These are phyloP conservation scores for Melanomma pulvis-pyrius DNA, from an alignment of 495 filamentous ascomycete species.

Conservation along the genomic window DNA sequence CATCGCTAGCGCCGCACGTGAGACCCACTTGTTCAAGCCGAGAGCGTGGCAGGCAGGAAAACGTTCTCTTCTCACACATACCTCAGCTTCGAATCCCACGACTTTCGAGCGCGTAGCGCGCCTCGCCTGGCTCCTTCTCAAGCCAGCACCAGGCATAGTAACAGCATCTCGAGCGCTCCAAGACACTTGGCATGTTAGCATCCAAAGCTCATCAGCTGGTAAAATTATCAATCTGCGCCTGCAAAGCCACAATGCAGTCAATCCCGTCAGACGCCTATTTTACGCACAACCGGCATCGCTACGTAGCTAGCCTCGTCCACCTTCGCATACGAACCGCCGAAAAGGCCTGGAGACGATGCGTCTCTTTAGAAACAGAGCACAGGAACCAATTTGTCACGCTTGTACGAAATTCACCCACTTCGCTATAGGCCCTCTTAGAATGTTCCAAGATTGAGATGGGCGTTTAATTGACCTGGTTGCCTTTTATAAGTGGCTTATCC, in stretches of 20 bases:
- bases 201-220: neutral
- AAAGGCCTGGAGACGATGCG: neutral
- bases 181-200: neutral
- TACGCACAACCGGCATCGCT: neutral
- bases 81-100: neutral
- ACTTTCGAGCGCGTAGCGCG: neutral
- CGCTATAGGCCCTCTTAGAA: slow-evolving; percentile 36
- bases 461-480: slow-evolving; percentile 39
- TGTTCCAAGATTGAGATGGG: slow-evolving; percentile 34
- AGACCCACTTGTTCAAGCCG: neutral
- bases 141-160: neutral
- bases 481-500: slow-evolving; percentile 21
- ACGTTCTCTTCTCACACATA: neutral
- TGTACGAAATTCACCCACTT: slow-evolving; percentile 34
- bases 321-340: neutral
- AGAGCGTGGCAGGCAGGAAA: neutral
- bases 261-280: neutral
- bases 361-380: neutral
- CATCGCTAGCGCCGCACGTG: neutral
- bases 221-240: neutral
- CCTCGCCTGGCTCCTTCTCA: neutral
- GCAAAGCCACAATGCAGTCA: neutral
- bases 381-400: slow-evolving; percentile 39
- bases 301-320: neutral
- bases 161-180: neutral